Base-by-base conservation (phyloP, 2,329 filamentous ascomycete genomes). In the Monosporascus sp. region DNA sequence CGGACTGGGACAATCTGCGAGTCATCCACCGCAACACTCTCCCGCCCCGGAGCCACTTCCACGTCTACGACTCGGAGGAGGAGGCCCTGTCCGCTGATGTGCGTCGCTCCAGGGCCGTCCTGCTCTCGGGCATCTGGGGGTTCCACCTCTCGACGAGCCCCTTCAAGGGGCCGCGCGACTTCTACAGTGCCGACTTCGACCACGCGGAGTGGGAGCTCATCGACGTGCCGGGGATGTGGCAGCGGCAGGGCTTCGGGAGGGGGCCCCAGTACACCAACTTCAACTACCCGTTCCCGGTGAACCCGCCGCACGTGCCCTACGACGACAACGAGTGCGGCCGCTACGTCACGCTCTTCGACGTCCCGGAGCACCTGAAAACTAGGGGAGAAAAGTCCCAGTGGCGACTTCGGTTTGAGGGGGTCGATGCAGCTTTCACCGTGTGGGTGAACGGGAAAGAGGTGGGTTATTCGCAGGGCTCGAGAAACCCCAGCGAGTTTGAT, bases 401-500 rank as follows among this genome's bases (percentile, higher is more conserved):
- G 15, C 74, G 86, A n/a, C 70, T 91, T 5, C 75, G 87, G 4
- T 90, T 90, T 54, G 87, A 90, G 59, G 88, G 88, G 0, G 87
- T 90, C 0, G 87, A 90, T 62, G 81, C 84, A 45, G 82, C 87
- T 0, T 90, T 87, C 58, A 83, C 87, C 58, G 74, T 89, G 2
- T 90, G 82, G 78, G 64, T 91, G 3, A 90, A 91, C 61, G 85
- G 85, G 0, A 69, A 73, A 11, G 73, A 85, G 47, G 77, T 89
- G 7, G 88, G 88, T 1, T 90, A 90, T 63, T 83, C 82, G 1
- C 87, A 90, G 64, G 88, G 87, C 1, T 83, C 83, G 5, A 76
- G 88, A 20, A 90, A 90, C 56, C 83, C 88, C 0, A 81, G 81
- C 27, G 88, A 90, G 58, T 91, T 90, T 57, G 87, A 90, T 58